Base-by-base conservation (phyloP, 164 flowering plant species). In the Litsea cubeba region DNA sequence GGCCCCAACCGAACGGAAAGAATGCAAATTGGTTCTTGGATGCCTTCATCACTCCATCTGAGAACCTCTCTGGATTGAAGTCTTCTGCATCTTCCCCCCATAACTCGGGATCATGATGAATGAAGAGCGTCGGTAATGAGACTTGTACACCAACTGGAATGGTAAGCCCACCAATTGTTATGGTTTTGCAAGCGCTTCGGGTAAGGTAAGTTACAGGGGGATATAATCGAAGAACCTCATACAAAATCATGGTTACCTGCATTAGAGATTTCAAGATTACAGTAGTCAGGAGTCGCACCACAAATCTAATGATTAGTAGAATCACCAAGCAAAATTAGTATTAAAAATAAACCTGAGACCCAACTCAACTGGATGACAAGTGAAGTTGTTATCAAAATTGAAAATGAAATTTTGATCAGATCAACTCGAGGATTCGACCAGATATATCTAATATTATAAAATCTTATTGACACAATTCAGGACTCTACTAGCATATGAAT, bases 61-160 rank as follows among this genome's bases (percentile, higher is more conserved):
- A 46, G 20, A 69, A 69, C 46, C 71, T 69, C 26, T 69, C 71
- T n/a, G 58, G 58, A 14, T 12, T 46, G 71, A 69, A 69, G 6
- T 69, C 71, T 2, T 69, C 71, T 46, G 58, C 71, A 24, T 25
- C 58, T 23, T n/a, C 58, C 10, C 71, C 71, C 71, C 71, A 69
- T 5, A 69, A 40, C 18, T 69, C 15, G 2, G 17, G 71, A 69
- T 69, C 71, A 18, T 49, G 71, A 25, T 69, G 58, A 14, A 46
- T 49, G 1, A 69, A 8, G 58, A 69, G 14, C 2, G 35, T n/a
- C 22, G 71, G 20, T 4, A 69, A 18, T 10, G n/a, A 22, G 5
- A 69, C 50, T 49, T 69, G 57, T 22, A 11, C 30, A 23, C 71
- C 58, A 1, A 5, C 57, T 46, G 71, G 71, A 24, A 69, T 20